Evolutionary conservation across 2,329 filamentous ascomycete species (phyloP).

Genomic region (Pseudogymnoascus sp.): DNA sequence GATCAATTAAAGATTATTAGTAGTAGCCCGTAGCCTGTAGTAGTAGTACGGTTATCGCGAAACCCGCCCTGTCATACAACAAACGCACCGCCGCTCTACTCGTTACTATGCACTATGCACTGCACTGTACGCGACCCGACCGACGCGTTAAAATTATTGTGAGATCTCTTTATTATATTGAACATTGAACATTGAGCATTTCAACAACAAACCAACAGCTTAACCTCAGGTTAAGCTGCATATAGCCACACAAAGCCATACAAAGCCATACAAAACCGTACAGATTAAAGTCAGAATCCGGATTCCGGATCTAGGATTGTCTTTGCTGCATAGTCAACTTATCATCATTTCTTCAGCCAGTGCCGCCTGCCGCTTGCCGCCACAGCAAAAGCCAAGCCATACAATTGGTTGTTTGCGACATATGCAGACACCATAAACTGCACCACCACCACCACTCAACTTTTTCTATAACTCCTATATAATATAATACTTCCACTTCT

Average conservation of each 20-base stretch:
- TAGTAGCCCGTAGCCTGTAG: neutral
- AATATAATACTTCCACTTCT: neutral
- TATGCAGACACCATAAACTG: neutral
- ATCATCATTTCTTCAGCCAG: neutral
- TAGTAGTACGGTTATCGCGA: constrained; percentile 6
- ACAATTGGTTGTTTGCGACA: neutral
- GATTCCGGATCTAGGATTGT: neutral
- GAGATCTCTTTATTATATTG: no score
- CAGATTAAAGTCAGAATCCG: neutral
- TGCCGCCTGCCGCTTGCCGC: neutral
- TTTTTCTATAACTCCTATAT: neutral
- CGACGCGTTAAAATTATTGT: neutral
- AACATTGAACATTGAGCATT: neutral
- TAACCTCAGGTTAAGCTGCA: neutral
- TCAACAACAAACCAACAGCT: neutral
- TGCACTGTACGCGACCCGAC: neutral
- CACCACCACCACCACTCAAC: neutral
- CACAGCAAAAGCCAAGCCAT: neutral
- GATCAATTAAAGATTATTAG: constrained; percentile 4
- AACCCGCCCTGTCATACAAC: neutral
- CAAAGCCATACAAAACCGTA: neutral
- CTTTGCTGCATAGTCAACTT: neutral
- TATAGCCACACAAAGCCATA: neutral
- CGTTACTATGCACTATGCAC: neutral
- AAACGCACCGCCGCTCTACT: neutral